Conservation (phyloP, 306 rosid genomes). For the Adenanthera pavonina region DNA sequence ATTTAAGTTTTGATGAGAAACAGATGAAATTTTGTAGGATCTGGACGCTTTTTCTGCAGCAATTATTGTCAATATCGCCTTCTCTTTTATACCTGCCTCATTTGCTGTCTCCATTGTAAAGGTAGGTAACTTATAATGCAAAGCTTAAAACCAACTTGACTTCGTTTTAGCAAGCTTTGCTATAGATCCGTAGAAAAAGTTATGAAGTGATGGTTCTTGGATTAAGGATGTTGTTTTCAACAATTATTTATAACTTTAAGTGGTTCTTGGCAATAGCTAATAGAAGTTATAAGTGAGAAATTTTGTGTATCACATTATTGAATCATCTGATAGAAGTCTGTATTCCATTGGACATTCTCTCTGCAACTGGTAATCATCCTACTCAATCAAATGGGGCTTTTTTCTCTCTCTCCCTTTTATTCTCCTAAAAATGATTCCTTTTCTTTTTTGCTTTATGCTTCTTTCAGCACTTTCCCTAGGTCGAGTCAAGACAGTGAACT, state of each 20-base stretch:
- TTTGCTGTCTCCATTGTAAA: conserved; percentile 93
- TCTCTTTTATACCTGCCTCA: conserved; percentile 94
- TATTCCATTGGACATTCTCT: not conserved
- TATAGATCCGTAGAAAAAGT: conserved; percentile 10
- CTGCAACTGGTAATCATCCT: not conserved
- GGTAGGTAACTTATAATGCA: conserved; percentile 73
- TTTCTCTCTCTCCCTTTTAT: not conserved
- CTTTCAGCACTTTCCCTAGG: not conserved
- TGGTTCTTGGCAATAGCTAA: not conserved
- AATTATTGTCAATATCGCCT: conserved; percentile 82
- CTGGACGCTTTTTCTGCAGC: conserved; percentile 98
- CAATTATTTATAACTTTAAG: not conserved
- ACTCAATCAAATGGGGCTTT: not conserved
- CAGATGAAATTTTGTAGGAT: conserved; percentile 65
- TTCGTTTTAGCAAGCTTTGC: not conserved
- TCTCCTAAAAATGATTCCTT: not conserved
- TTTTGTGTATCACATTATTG: not conserved
- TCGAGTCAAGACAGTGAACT: not conserved
- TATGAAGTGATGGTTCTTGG: not conserved
- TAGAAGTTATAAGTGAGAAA: not conserved
- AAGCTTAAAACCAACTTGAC: conserved; percentile 27
- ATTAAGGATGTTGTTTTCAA: not conserved
- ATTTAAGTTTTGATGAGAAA: conserved; percentile 43
- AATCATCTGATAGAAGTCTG: not conserved
- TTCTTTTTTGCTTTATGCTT: not conserved